phyloP scores from a whole-genome alignment of 2,329 filamentous ascomycete species.

The Fusarium poae region DNA sequence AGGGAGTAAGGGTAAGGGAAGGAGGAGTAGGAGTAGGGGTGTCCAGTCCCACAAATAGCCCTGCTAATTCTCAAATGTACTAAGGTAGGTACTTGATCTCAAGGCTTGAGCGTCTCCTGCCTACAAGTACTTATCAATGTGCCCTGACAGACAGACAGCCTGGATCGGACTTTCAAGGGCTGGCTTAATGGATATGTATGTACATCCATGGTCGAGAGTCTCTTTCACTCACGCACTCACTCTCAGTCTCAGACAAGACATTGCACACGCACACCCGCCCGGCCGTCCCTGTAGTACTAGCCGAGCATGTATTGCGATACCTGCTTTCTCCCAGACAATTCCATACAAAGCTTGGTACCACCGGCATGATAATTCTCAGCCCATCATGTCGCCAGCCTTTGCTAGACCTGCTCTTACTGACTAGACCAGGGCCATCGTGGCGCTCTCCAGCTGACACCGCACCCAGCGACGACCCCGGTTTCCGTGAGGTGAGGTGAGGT shows the following conservation, averaged over 20 bases:
- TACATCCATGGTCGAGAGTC: slow-evolving; percentile 30
- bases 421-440: slow-evolving; percentile 48
- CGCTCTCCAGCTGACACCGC: slow-evolving; percentile 49
- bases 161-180: neutral
- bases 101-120: neutral
- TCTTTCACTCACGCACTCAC: slow-evolving; percentile 3
- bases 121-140: slow-evolving; percentile 1
- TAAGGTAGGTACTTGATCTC: neutral
- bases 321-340: slow-evolving; percentile 12
- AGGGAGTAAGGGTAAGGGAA: slow-evolving; percentile 23
- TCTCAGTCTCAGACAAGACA: slow-evolving; percentile 34
- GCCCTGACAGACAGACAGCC: neutral
- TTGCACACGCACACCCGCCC: slow-evolving; percentile 43
- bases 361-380: slow-evolving; percentile 28
- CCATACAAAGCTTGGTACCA: slow-evolving; percentile 34
- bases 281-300: slow-evolving; percentile 37
- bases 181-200: slow-evolving; percentile 36
- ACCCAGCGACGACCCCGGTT: slow-evolving; percentile 40
- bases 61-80: slow-evolving; percentile 12
- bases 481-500: slow-evolving; percentile 40
- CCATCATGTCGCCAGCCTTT: slow-evolving; percentile 37
- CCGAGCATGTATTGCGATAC: slow-evolving; percentile 30
- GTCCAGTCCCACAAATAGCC: slow-evolving; percentile 33
- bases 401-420: slow-evolving; percentile 31
- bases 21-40: slow-evolving; percentile 25